These are phyloP conservation scores for Populus hybrid DNA, from an alignment of 441 rosid genomes.

Conservation along the genomic window DNA sequence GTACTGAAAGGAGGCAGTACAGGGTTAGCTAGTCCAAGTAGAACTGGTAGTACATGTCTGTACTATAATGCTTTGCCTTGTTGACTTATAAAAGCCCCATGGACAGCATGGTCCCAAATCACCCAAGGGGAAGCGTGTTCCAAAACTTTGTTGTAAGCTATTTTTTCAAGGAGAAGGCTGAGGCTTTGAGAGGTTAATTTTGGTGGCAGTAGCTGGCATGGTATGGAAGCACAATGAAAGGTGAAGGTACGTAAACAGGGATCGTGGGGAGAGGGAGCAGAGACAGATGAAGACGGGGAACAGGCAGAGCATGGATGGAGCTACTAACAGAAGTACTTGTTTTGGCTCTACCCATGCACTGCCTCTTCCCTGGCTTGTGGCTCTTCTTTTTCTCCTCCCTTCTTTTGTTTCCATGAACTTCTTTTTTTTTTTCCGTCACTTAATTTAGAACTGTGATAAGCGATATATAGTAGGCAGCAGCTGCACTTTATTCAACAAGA, in stretches of 20 bases:
- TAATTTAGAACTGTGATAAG: background rate
- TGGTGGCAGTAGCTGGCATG: background rate
- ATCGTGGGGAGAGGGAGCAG: slow-evolving; percentile 8
- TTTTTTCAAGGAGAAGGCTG: background rate
- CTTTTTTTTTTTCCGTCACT: background rate
- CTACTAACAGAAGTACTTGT: slow-evolving; percentile 43
- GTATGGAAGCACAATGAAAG: background rate
- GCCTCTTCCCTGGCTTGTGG: slow-evolving; percentile 93
- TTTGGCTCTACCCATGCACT: slow-evolving; percentile 79
- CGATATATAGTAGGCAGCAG: background rate
- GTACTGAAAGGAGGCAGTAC: slow-evolving; percentile 20
- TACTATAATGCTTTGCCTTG: background rate
- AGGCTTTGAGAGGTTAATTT: too few species aligned
- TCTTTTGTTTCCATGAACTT: slow-evolving; percentile 15
- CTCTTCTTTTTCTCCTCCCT: slow-evolving; percentile 20
- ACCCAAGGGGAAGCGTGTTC: background rate
- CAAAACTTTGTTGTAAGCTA: too few species aligned
- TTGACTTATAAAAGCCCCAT: slow-evolving; percentile 2
- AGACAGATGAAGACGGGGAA: slow-evolving; percentile 63
- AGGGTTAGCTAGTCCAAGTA: slow-evolving; percentile 1
- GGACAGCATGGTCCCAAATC: background rate
- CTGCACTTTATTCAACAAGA: background rate
- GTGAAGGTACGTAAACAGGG: background rate
- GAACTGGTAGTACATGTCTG: slow-evolving; percentile 20
- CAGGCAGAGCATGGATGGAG: slow-evolving; percentile 87